phyloP scores from a whole-genome alignment of 1,139 yeast genomes.

The Saccharomycopsis hybrid region DNA sequence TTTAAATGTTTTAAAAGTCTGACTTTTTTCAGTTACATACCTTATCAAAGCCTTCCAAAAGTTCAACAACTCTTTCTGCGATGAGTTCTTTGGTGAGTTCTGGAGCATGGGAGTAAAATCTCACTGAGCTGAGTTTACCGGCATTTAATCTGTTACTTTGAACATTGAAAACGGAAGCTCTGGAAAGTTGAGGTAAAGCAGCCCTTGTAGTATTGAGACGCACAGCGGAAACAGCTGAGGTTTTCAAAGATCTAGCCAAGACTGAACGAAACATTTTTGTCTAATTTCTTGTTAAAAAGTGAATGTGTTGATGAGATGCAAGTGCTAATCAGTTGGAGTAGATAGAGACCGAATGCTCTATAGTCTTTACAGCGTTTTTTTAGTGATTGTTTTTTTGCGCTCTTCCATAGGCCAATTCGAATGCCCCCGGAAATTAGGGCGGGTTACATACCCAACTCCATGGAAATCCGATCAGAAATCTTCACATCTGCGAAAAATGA shows the following conservation, averaged over 20 bases:
- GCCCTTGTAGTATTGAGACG: neutral
- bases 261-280: slow-evolving; percentile 12
- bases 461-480: too few relatives aligned
- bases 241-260: neutral
- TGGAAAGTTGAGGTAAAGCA: slow-evolving; percentile 3
- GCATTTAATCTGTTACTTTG: neutral
- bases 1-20: too few relatives aligned
- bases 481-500: too few relatives aligned
- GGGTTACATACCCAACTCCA: too few relatives aligned
- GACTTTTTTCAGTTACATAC: slow-evolving; percentile 27
- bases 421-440: too few relatives aligned
- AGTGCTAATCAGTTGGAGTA: too few relatives aligned
- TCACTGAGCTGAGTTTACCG: slow-evolving; percentile 23
- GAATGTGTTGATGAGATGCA: too few relatives aligned
- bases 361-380: too few relatives aligned
- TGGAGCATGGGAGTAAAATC: slow-evolving; percentile 59
- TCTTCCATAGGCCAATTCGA: too few relatives aligned
- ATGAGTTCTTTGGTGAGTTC: slow-evolving; percentile 64
- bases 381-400: too few relatives aligned
- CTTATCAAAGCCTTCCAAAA: slow-evolving; percentile 77
- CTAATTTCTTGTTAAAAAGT: neutral
- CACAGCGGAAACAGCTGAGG: neutral
- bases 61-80: slow-evolving; percentile 67
- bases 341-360: too few relatives aligned
- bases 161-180: neutral